These are phyloP conservation scores for Escallonia herrerae DNA, from an alignment of 129 eudicot genomes.

Conservation along the genomic window DNA sequence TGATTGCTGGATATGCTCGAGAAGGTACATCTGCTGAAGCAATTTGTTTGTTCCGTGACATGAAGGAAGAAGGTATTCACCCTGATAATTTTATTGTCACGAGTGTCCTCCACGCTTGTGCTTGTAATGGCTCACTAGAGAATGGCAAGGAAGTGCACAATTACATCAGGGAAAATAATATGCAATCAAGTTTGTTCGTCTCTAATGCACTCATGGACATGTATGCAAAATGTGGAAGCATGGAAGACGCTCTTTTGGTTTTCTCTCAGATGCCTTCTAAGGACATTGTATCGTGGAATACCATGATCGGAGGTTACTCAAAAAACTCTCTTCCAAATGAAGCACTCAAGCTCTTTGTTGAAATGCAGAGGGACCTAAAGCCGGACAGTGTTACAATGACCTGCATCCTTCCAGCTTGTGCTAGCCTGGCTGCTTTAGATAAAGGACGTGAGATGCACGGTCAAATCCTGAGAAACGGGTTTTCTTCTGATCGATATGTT, in stretches of 20 bases:
- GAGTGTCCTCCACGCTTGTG: conserved; percentile 59
- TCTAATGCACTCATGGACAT: conserved; percentile 69
- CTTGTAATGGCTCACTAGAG: conserved; percentile 37
- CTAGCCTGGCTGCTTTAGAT: conserved; percentile 51
- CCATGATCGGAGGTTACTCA: conserved; percentile 71
- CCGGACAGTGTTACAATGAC: conserved; percentile 53
- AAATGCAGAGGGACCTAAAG: conserved; percentile 40
- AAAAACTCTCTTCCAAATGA: conserved; percentile 49
- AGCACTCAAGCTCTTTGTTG: conserved; percentile 36
- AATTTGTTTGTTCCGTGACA: conserved; percentile 37
- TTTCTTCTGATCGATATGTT: conserved; percentile 32
- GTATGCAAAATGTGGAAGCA: conserved; percentile 75
- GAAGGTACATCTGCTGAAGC: conserved; percentile 35
- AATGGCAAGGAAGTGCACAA: conserved; percentile 48
- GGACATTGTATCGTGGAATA: conserved; percentile 69
- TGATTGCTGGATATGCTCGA: conserved; percentile 52
- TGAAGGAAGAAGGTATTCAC: conserved; percentile 40
- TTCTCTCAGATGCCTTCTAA: conserved; percentile 26
- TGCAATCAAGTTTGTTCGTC: conserved; percentile 35
- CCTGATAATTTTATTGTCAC: conserved; percentile 49
- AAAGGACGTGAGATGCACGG: conserved; percentile 56
- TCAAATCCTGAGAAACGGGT: conserved; percentile 38
- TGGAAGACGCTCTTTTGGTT: conserved; percentile 40
- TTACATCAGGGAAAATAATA: conserved; percentile 29
- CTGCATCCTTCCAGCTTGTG: conserved; percentile 60